Evolutionary conservation across 2,329 filamentous ascomycete species (phyloP), one percentile per base, ranked within the genome.

Genomic region (Mariannaea elegans): DNA sequence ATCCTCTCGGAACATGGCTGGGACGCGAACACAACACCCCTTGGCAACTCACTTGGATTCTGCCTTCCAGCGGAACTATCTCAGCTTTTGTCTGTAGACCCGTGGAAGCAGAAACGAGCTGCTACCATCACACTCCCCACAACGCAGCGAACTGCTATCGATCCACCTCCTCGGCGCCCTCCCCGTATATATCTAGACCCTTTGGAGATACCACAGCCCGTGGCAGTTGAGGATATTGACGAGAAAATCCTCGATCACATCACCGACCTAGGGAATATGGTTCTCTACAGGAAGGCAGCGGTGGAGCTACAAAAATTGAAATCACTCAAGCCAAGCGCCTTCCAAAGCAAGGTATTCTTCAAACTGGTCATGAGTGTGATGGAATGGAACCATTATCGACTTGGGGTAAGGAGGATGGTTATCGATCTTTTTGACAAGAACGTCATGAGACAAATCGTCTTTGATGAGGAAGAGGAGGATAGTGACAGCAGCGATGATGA

Each of bases 381-480:
- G 59, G 93, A 97, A 75, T 89, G 87, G 66, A 94, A 97, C 70
- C 93, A 96, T 73, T 98, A 95, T 76, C 87, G 93, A 19, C 84
- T 99, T 2, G 90, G 90, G 1, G 91, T 96, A 24, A 90, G 94
- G 62, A 89, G 94, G 44, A 94, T 97, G 77, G 91, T 97, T 32
- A 89, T 98, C 60, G 95, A 98, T 73, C 79, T 99, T 19, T 99
- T 99, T 71, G 94, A 98, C 71, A 95, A 94, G 77, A 89, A 87
- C 59, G 92, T 98, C 41, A 83, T 98, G 77, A 84, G 93, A 64
- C 87, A 87, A 65, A 91, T 97, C 61, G 91, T 99, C 12, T 88
- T 97, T 58, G 90, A 91, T 18, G 77, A 76, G 18, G 77, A 78
- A 9, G 77, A 76, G 2, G 77, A 78, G 7, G 90, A 90, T 49